A percentile compares a stretch with the other conserved stretches of the same genome.
Evolutionary conservation across 179 eudicot species (phyloP).

Genomic region (Pouteria campechiana): DNA sequence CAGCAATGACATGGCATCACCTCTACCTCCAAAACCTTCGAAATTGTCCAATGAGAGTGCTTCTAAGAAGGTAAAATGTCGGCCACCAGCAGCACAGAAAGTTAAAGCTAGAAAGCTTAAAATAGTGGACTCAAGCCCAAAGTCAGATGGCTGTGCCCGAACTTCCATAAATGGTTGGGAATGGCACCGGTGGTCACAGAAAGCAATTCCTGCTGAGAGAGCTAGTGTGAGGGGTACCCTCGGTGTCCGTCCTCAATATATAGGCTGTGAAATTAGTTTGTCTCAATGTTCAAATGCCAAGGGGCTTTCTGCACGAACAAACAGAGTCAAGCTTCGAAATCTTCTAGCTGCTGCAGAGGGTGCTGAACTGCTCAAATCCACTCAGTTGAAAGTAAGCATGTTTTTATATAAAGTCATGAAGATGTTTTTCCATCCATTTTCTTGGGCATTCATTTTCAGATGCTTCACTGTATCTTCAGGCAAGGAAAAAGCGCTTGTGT

Average conservation of each 20-base stretch:
- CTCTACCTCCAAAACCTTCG: slow-evolving; percentile 23
- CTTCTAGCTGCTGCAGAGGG: slow-evolving; percentile 99
- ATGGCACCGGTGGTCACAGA: slow-evolving; percentile 85
- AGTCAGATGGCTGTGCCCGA: slow-evolving; percentile 86
- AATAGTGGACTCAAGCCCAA: slow-evolving; percentile 36
- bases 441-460: neutral
- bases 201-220: slow-evolving; percentile 80
- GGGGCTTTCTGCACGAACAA: slow-evolving; percentile 89
- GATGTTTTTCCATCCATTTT: slow-evolving; percentile 1
- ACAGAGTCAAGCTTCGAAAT: slow-evolving; percentile 86
- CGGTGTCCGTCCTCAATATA: slow-evolving; percentile 18
- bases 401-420: neutral
- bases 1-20: slow-evolving; percentile 16
- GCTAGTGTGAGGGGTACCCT: slow-evolving; percentile 63
- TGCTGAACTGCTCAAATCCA: slow-evolving; percentile 85
- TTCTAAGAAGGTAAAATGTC: slow-evolving; percentile 20
- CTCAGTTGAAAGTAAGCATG: slow-evolving; percentile 95
- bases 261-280: slow-evolving; percentile 28
- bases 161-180: slow-evolving; percentile 90
- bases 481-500: slow-evolving; percentile 85
- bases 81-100: slow-evolving; percentile 19
- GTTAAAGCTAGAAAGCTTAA: slow-evolving; percentile 23
- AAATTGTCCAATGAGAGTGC: slow-evolving; percentile 27
- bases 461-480: slow-evolving; percentile 27
- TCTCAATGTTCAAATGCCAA: slow-evolving; percentile 38